Evolutionary conservation across 1,139 yeast species (phyloP).

Genomic region (Nakaseomyces kungkrabaensis): DNA sequence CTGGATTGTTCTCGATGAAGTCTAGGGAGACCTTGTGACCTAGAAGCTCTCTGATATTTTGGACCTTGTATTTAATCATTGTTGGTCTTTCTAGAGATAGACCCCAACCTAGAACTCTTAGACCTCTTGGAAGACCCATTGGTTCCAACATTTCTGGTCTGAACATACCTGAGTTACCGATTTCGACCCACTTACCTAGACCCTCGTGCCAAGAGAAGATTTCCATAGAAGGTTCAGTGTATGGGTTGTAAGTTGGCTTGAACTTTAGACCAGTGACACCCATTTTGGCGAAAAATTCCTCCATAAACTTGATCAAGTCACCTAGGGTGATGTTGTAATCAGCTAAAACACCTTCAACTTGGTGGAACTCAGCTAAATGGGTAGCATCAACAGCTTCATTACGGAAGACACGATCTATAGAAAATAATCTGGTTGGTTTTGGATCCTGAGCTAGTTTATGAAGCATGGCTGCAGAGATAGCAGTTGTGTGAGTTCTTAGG

Average conservation of each 20-base stretch:
- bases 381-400: constrained; percentile 99
- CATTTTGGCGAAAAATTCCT: constrained; percentile 92
- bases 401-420: constrained; percentile 97
- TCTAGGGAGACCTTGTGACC: constrained; percentile 92
- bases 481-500: constrained; percentile 94
- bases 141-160: constrained; percentile 98
- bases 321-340: constrained; percentile 93
- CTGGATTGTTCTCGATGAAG: constrained; percentile 92
- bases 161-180: constrained; percentile 99
- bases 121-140: constrained; percentile 92
- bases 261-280: constrained; percentile 91
- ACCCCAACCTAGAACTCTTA: constrained; percentile 97
- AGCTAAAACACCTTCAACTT: constrained; percentile 97
- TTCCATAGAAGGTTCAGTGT: constrained; percentile 98
- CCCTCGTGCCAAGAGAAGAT: constrained; percentile 96
- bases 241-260: constrained; percentile 98
- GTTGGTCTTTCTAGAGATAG: constrained; percentile 96
- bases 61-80: constrained; percentile 94
- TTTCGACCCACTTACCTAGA: constrained; percentile 94
- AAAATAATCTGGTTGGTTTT: constrained; percentile 82
- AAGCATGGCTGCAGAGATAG: constrained; percentile 81
- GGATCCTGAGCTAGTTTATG: constrained; percentile 84
- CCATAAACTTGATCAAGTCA: constrained; percentile 96
- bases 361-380: constrained; percentile 99
- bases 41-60: constrained; percentile 86